Evolutionary conservation across 2,329 filamentous ascomycete species (phyloP), one percentile per base, ranked within the genome.

Genomic region (Mariannaea elegans): DNA sequence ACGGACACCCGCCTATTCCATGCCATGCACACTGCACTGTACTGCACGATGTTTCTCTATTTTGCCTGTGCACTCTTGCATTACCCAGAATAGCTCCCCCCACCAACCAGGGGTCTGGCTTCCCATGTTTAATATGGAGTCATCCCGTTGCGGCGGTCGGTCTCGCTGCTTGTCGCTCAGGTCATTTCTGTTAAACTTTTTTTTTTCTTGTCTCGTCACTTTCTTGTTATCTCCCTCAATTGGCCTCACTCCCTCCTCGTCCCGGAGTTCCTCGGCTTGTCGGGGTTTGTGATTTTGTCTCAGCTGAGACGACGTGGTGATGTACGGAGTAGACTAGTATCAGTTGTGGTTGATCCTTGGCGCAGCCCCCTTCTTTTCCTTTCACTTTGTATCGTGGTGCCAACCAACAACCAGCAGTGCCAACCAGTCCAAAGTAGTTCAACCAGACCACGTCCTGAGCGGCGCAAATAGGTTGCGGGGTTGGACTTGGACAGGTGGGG

Each of bases 381-480:
- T 38, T 44, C 46, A 38, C 31, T 21, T 44, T 31, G 18, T 44
- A 27, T 23, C 24, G 39, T 27, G 55, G 13, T 13, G 13, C 16
- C 38, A 42, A 23, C 38, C 8, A 42, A 42, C n/a, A 29, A 38
- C 34, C 42, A 38, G 38, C 52, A 48, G 13, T 38, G 34, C 19
- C 27, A 31, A 36, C 18, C 47, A 38, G 23, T 19, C 32, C 41
- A 57, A 57, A 52, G 39, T 47, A 34, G 39, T 44, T 24, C 21
- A 50, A 51, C 55, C 23, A 52, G 55, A 39, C 55, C 55, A 50
- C 39, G 27, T 24, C 19, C 24, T 16, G 23, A 18, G 36, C 45
- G 49, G 38, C 44, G 50, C 42, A 47, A 54, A 38, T 59, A 48
- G 59, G 57, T 57, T 67, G 67, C 53, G 67, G 67, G 67, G 67